Evolutionary conservation across 2,329 filamentous ascomycete species (phyloP), one percentile per base, ranked within the genome.

Genomic region (Diaporthe citriasiana): DNA sequence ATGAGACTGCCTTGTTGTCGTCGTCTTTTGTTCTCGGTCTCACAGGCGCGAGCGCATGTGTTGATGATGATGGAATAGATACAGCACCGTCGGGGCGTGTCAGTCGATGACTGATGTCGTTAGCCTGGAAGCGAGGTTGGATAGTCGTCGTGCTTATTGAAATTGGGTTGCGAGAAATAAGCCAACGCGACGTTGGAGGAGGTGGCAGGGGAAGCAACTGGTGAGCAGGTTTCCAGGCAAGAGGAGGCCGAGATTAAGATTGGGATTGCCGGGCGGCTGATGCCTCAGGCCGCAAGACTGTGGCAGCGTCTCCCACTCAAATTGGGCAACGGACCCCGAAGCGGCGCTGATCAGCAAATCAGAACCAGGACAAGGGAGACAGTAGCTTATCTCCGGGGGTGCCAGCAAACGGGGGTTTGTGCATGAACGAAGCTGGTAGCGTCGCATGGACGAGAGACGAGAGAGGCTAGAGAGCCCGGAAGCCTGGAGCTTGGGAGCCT

Each of bases 341-440:
- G 27, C 25, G 42, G 42, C 35, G 47, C 35, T 56, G 72, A 59
- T 68, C 47, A 45, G 55, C 74, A 65, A 75, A 72, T 75, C 68
- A 71, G 10, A 42, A 47, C 50, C 47, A 40, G 47, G 47, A 56
- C 68, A 63, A 33, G 68, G 45, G 66, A 50, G 45, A 51, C 27
- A 66, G 57, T 70, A 45, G 68, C 69, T 75, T 75, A 75, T 75
- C 74, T 75, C 72, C 74, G 66, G 69, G 74, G 68, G 57, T 60
- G 45, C 35, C 53, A 57, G 60, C 55, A 25, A 57, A 35, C 63
- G 15, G 53, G 71, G 68, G 47, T 17, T 59, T 69, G n/a, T 71
- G 71, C 74, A 75, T 75, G 74, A 69, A 70, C 57, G 72, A 70
- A 69, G 33, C 66, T 68, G 71, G 63, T 75, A 71, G 57, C 65